Evolutionary conservation across 306 rosid species (phyloP), one percentile per base, ranked within the genome.

Genomic region (Trifolium subterraneum): DNA sequence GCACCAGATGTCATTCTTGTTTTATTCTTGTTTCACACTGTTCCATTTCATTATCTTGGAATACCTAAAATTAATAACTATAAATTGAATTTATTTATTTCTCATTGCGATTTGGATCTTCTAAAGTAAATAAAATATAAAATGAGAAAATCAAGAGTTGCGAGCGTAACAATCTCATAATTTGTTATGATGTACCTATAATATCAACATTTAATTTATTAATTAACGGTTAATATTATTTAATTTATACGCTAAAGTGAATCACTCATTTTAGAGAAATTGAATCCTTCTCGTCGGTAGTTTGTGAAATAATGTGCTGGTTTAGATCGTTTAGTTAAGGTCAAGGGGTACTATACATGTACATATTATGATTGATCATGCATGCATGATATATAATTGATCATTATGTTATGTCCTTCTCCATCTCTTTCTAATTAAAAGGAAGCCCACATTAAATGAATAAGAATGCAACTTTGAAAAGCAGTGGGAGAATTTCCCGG

Each of bases 1-100:
- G 58, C 77, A 59, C 77, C 67, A 44, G 54, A 15, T 56, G 35
- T 45, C 58, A 58, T 44, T 59, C 23, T 56, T 56, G 15, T 72
- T 50, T 47, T 73, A 44, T 73, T 60, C 44, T 16, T 62, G 69
- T 29, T 58, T 45, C 50, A 60, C 25, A 31, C 45, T 42, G 33
- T 36, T 73, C 33, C 70, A 19, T 41, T 67, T 20, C 29, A 29
- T 10, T 20, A 47, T 47, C 22, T 60, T 29, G 45, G 2, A 12
- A 61, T 56, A 33, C 54, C 70, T 41, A 60, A 60, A 20, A 54
- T 54, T 10, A 9, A 9, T 19, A 20, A 4, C 14, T 10, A 3
- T 2, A 54, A 19, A 54, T 54, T 20, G 39, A 10, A 54, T 54
- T 20, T 52, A 42, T 27, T 15, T 60, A 36, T 13, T 22, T 69